Percentiles rank a stretch among this genome's conserved stretches.
phyloP scores from a whole-genome alignment of 371 early-diverging fungal genomes.

The Mortierella sp. region DNA sequence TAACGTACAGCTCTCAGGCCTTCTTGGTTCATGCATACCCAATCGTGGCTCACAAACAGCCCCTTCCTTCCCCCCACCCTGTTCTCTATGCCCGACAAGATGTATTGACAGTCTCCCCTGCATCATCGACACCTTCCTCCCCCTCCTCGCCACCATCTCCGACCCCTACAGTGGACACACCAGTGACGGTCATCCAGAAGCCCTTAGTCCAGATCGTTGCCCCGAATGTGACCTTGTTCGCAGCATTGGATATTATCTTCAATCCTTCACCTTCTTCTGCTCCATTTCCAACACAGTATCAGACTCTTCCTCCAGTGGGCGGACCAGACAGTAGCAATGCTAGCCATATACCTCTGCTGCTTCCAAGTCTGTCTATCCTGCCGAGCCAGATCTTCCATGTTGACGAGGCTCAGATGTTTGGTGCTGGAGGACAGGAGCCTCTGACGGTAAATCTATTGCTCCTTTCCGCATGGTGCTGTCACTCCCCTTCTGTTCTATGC shows the following conservation, averaged over 20 bases:
- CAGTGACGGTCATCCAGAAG: slow-evolving; percentile 18
- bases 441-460: slow-evolving; percentile 27
- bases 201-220: slow-evolving; percentile 45
- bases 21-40: slow-evolving; percentile 9
- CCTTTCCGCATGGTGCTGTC: no score
- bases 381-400: slow-evolving; percentile 42
- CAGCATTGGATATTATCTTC: slow-evolving; percentile 24
- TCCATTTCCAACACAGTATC: neutral
- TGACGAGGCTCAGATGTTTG: slow-evolving; percentile 38
- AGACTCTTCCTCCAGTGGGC: neutral
- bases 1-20: neutral
- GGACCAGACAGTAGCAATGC: slow-evolving; percentile 2
- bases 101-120: no score
- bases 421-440: slow-evolving; percentile 35
- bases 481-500: neutral
- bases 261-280: slow-evolving; percentile 2
- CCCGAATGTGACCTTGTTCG: slow-evolving; percentile 44
- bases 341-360: slow-evolving; percentile 16
- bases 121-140: neutral
- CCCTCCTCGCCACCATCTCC: neutral
- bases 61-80: neutral
- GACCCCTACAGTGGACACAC: neutral
- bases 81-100: slow-evolving; percentile 7
- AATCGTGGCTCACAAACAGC: neutral
- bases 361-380: slow-evolving; percentile 25